Evolutionary conservation across 2,329 filamentous ascomycete species (phyloP), one percentile per base, ranked within the genome.

Genomic region (Aspergillus costaricaensis): DNA sequence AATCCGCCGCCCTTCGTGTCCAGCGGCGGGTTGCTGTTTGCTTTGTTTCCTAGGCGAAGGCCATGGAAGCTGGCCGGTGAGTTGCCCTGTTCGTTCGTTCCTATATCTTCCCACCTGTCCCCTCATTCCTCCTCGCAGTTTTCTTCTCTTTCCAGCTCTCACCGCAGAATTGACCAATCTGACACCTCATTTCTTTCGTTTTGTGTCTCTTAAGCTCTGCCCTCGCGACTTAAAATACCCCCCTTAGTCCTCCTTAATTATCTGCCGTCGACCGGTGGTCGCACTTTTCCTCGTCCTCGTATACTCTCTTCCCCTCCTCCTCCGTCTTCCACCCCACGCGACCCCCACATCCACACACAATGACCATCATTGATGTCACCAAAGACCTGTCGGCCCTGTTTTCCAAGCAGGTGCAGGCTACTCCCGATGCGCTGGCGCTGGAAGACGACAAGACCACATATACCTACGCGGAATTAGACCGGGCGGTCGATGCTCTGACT

Each of bases 341-440:
- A 36, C n/a, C 21, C 39, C 39, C 23, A 43, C 53, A 14, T 36
- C 1, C 12, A 63, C 5, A 36, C 32, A 63, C 68, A 58, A 91
- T 90, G 87, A 72, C 87, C 47, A 74, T 89, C 69, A 84, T 94
- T 70, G 89, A 93, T 75, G 87, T 81, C 63, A 84, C 78, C 65
- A 91, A 90, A 76, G 89, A 93, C 76, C 79, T 93, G 61, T 86
- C 88, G 52, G 86, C 88, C 30, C 85, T 92, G 64, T 92, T 93
- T 73, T 78, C 80, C 65, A 77, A 85, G 66, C 91, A 94, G 80
- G 90, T 86, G 57, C 79, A 83, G 64, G 82, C 82, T 25, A 90
- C 89, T 0, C 91, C 90, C 5, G 79, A 91, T 76, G 85, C 86
- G 36, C 73, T 89, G 70, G 91, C 90, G 19, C 77, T 92, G 58